These are phyloP conservation scores for Hypoxylon intermedium DNA, from an alignment of 495 filamentous ascomycete genomes.

Conservation along the genomic window DNA sequence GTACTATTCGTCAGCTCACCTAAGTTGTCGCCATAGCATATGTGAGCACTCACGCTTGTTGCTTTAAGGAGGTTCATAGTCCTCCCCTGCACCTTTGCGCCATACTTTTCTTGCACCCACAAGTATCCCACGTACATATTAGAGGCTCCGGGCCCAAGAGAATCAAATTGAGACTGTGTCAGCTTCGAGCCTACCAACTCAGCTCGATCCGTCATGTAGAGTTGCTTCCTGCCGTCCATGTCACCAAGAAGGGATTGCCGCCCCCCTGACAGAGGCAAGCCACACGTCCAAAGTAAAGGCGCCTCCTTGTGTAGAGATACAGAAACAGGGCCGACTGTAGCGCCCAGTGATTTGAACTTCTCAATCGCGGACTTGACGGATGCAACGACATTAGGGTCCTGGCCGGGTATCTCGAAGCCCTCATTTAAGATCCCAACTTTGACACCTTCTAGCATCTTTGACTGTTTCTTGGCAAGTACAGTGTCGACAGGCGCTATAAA, in stretches of 20 bases:
- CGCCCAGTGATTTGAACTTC: constrained; percentile 59
- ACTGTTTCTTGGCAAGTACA: constrained; percentile 16
- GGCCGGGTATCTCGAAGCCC: constrained; percentile 52
- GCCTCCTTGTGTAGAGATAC: constrained; percentile 60
- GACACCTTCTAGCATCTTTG: constrained; percentile 53
- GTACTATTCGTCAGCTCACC: not conserved
- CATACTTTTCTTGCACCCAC: constrained; percentile 43
- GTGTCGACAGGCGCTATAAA: constrained; percentile 39
- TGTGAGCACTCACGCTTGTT: constrained; percentile 14
- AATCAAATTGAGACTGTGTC: constrained; percentile 45
- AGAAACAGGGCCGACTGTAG: constrained; percentile 58
- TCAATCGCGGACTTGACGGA: constrained; percentile 53
- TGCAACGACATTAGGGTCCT: constrained; percentile 52
- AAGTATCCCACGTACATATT: constrained; percentile 45
- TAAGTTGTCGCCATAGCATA: not conserved
- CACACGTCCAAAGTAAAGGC: constrained; percentile 57
- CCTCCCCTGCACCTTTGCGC: constrained; percentile 40
- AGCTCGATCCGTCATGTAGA: constrained; percentile 42
- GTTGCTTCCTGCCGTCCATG: constrained; percentile 42
- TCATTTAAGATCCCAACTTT: constrained; percentile 61
- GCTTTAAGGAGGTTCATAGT: constrained; percentile 42
- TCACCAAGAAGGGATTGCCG: constrained; percentile 43
- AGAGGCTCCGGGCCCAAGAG: constrained; percentile 44
- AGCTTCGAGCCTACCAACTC: constrained; percentile 37
- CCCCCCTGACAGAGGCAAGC: constrained; percentile 35